phyloP scores from a whole-genome alignment of 2,329 filamentous ascomycete genomes.

The Penicillium griseofulvum region DNA sequence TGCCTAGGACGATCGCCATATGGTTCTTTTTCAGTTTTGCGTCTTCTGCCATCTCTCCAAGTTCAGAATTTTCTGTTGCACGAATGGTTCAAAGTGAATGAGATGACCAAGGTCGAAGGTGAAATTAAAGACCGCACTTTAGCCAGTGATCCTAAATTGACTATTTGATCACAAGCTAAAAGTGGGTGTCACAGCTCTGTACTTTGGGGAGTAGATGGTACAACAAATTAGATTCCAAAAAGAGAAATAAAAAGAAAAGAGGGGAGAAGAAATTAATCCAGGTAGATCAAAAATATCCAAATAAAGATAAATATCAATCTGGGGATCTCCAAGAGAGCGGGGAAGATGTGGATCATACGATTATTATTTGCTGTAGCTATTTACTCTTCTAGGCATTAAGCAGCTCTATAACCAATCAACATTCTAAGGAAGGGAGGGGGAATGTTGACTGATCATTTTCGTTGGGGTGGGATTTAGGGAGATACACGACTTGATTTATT shows the following conservation, averaged over 20 bases:
- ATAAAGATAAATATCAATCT: not conserved
- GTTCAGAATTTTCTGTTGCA: not conserved
- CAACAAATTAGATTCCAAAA: not conserved
- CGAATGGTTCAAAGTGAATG: not conserved
- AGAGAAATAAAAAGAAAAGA: not conserved
- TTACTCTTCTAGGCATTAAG: not conserved
- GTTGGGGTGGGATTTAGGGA: not conserved
- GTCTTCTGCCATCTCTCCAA: conserved; percentile 18
- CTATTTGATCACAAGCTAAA: not conserved
- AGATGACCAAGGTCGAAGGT: not conserved
- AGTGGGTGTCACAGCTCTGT: not conserved
- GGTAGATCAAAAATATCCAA: too few relatives aligned
- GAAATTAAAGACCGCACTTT: not conserved
- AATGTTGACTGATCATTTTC: conserved; percentile 20
- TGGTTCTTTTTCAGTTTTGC: conserved; percentile 24
- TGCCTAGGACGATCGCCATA: conserved; percentile 34
- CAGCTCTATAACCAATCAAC: conserved; percentile 11
- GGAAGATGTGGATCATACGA: conserved; percentile 9
- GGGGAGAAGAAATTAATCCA: too few relatives aligned
- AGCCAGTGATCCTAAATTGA: not conserved
- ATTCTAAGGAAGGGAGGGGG: conserved; percentile 12
- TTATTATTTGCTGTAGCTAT: not conserved
- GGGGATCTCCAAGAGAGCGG: conserved; percentile 20
- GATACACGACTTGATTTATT: not conserved
- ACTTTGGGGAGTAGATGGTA: not conserved